phyloP scores from a whole-genome alignment of 768 basidiomycete genomes.

The Rhodosporidiobolus sp. region DNA sequence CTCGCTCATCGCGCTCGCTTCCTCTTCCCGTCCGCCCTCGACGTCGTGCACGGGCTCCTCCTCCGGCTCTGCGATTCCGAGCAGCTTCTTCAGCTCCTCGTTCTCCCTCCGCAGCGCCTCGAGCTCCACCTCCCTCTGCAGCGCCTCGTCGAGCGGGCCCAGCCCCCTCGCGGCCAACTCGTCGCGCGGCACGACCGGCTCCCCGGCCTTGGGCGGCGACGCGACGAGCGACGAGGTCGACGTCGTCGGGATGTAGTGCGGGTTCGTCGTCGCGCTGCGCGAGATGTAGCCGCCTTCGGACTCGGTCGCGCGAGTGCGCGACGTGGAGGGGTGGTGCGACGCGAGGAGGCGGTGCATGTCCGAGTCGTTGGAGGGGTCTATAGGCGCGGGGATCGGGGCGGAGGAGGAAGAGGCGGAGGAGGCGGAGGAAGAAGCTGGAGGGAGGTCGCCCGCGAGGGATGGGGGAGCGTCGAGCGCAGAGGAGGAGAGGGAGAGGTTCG shows the following conservation, averaged over 20 bases:
- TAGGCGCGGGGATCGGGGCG: too few species aligned
- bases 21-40: neutral
- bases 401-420: too few species aligned
- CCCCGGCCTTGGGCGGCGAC: constrained; percentile 4
- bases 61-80: constrained; percentile 57
- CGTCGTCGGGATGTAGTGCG: constrained; percentile 35
- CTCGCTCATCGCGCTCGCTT: neutral
- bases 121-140: constrained; percentile 85
- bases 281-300: constrained; percentile 35
- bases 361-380: too few species aligned
- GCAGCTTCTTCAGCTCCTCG: constrained; percentile 64
- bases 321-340: constrained; percentile 26
- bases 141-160: constrained; percentile 70
- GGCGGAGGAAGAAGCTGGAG: too few species aligned
- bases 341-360: constrained; percentile 24
- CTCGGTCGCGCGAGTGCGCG: constrained; percentile 10
- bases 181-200: neutral
- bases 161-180: constrained; percentile 34
- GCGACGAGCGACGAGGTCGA: constrained; percentile 35
- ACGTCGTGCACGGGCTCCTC: constrained; percentile 9
- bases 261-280: neutral
- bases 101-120: constrained; percentile 78
- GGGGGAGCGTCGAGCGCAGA: neutral
- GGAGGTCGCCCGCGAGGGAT: neutral
- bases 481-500: constrained; percentile 1